Percentiles rank a stretch among this genome's conserved stretches.
These are phyloP conservation scores for Turnera subulata DNA, from an alignment of 345 rosid species.

Conservation along the genomic window DNA sequence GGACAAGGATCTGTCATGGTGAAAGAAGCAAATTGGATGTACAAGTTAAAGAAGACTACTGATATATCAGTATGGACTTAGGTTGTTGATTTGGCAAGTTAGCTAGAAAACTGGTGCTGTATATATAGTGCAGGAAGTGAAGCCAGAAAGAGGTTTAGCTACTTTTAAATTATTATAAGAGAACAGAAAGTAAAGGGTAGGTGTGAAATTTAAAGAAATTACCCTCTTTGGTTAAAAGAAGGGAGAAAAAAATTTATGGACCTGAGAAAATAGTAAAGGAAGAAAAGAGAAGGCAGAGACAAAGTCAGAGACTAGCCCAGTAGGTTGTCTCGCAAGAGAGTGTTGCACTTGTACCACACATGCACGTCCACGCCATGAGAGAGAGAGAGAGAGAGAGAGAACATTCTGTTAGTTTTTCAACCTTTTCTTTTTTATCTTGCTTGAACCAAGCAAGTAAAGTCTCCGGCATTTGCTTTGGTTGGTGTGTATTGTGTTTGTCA, in stretches of 20 bases:
- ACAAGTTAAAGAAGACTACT: background rate
- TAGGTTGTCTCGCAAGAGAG: conserved; percentile 24
- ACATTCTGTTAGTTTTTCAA: conserved; percentile 13
- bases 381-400: conserved; percentile 12
- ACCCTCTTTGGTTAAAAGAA: background rate
- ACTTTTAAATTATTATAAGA: too few relatives aligned
- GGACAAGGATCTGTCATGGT: conserved; percentile 42
- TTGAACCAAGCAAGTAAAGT: conserved; percentile 2
- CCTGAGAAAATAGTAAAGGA: background rate
- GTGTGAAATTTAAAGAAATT: too few relatives aligned
- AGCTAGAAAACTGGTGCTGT: background rate
- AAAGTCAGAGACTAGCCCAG: conserved; percentile 24
- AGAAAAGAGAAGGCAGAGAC: conserved; percentile 12
- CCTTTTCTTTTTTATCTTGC: conserved; percentile 1
- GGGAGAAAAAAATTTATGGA: background rate
- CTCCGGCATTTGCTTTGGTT: conserved; percentile 24
- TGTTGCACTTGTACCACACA: conserved; percentile 2
- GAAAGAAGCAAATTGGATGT: background rate
- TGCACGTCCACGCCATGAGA: background rate
- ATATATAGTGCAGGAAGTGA: background rate
- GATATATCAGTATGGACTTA: background rate
- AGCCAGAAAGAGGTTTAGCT: conserved; percentile 10
- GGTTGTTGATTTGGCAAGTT: background rate
- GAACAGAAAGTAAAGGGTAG: too few relatives aligned
- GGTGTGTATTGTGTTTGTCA: conserved; percentile 18